Percentiles rank a stretch among this genome's conserved stretches.
Evolutionary conservation across 768 basidiomycete species (phyloP).

Genomic region (Macrolepiota fuliginosa): DNA sequence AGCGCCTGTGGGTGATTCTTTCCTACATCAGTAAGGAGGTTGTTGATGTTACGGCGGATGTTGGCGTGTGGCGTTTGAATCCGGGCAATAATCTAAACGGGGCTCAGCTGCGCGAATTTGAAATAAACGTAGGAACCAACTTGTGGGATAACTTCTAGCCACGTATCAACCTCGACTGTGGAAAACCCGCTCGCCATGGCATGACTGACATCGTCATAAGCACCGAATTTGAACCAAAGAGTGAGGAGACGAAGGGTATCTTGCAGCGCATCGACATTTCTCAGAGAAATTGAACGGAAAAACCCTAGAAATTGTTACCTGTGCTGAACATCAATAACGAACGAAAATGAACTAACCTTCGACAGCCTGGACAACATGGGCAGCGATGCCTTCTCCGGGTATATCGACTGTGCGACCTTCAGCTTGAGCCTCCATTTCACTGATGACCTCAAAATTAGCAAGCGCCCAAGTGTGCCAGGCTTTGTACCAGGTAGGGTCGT

Average conservation of each 20-base stretch:
- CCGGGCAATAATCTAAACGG: constrained; percentile 86
- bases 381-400: constrained; percentile 61
- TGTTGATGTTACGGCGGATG: constrained; percentile 86
- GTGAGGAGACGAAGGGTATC: constrained; percentile 92
- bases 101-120: neutral
- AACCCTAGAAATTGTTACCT: constrained; percentile 54
- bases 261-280: constrained; percentile 88
- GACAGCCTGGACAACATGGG: constrained; percentile 91
- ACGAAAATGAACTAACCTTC: constrained; percentile 49
- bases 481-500: constrained; percentile 97
- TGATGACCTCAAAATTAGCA: constrained; percentile 92
- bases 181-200: constrained; percentile 87
- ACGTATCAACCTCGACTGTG: constrained; percentile 92
- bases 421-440: constrained; percentile 67
- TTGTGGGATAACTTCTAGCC: constrained; percentile 98
- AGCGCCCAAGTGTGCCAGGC: constrained; percentile 99
- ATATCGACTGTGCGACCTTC: constrained; percentile 56
- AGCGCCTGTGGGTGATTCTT: constrained; percentile 97
- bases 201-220: constrained; percentile 83
- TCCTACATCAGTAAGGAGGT: constrained; percentile 87
- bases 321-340: constrained; percentile 1
- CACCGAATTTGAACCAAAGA: constrained; percentile 97
- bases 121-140: constrained; percentile 45
- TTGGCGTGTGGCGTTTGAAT: constrained; percentile 92
- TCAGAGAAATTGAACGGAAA: constrained; percentile 91